Conservation (phyloP, 306 rosid species). For the Prunus persica region Prunus_persica_NCBIv2 NC_034011.1:3089001-3089500, state of each 20-base stretch:
- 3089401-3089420: slow-evolving; percentile 25
- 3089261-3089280: background rate
- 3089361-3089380: slow-evolving; percentile 3
- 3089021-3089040: no score
- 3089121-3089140: background rate
- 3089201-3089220: background rate
- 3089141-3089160: background rate
- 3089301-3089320: background rate
- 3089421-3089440: slow-evolving; percentile 32
- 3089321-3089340: background rate
- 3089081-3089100: no score
- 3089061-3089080: no score
- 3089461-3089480: slow-evolving; percentile 8
- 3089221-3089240: background rate
- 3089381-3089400: background rate
- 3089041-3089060: no score
- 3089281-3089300: background rate
- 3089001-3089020: no score
- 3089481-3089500: no score
- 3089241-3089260: slow-evolving; percentile 1
- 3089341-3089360: background rate
- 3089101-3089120: no score
- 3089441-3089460: slow-evolving; percentile 17
- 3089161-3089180: background rate
- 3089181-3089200: background rate